Conservation (phyloP, 148 eudicot genomes). For the Spergularia bocconei region DNA sequence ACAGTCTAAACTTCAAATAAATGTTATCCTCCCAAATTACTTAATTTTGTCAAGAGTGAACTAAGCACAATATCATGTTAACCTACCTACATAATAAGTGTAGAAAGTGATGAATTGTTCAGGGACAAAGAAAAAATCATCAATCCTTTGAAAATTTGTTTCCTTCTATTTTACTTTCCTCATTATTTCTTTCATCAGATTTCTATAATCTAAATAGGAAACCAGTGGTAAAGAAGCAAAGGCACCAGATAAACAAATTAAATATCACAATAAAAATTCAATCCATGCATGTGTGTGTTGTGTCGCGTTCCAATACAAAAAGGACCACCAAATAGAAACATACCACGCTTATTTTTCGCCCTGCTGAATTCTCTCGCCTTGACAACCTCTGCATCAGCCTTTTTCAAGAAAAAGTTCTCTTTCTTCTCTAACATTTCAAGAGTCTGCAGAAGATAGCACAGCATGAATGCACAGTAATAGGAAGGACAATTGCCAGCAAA, state of each 20-base stretch:
- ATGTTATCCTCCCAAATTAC: too few species aligned
- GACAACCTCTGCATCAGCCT: constrained; percentile 69
- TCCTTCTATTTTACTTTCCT: too few species aligned
- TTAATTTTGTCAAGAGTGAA: too few species aligned
- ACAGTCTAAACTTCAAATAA: too few species aligned
- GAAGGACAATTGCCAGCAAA: background rate
- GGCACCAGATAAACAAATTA: background rate
- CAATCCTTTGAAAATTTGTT: too few species aligned
- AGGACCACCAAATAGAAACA: constrained; percentile 7
- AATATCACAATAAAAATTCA: constrained; percentile 6
- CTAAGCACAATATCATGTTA: too few species aligned
- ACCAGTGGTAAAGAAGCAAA: background rate
- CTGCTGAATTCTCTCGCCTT: constrained; percentile 69
- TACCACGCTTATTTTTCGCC: constrained; percentile 82
- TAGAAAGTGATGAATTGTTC: too few species aligned
- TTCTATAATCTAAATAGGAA: background rate
- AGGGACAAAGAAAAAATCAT: too few species aligned
- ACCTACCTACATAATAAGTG: too few species aligned
- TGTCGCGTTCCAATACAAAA: background rate
- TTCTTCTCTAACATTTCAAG: constrained; percentile 86
- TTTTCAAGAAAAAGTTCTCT: constrained; percentile 65
- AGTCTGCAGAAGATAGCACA: constrained; percentile 40
- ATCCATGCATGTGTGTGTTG: background rate
- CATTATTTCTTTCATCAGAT: too few species aligned
- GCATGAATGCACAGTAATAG: background rate